Evolutionary conservation across 148 eudicot species (phyloP).

Genomic region (Tetragonia tetragonoides): DNA sequence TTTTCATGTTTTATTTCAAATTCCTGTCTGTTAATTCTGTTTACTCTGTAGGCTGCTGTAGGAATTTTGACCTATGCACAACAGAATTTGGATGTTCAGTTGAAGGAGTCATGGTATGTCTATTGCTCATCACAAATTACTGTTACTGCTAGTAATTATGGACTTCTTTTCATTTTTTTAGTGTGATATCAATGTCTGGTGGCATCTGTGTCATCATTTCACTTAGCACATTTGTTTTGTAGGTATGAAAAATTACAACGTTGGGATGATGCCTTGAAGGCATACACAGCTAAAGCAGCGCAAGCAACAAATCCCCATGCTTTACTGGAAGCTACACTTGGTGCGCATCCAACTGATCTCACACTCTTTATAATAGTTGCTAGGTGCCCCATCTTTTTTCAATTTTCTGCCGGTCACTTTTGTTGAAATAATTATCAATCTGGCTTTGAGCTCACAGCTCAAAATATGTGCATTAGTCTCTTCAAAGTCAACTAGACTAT

Average conservation of each 20-base stretch:
- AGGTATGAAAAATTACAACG: slow-evolving; percentile 98
- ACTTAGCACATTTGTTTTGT: slow-evolving; percentile 26
- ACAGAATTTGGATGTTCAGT: slow-evolving; percentile 75
- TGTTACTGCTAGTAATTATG: too few species aligned
- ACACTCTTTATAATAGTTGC: not conserved
- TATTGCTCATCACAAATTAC: not conserved
- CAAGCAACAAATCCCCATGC: slow-evolving; percentile 67
- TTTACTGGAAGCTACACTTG: slow-evolving; percentile 85
- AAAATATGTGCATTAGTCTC: not conserved
- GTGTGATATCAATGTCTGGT: not conserved
- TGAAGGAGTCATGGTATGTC: slow-evolving; percentile 87
- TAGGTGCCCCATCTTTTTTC: not conserved
- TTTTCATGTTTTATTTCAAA: not conserved
- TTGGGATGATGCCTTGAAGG: slow-evolving; percentile 96
- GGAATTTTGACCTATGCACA: slow-evolving; percentile 97
- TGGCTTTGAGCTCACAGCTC: not conserved
- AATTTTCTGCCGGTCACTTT: not conserved
- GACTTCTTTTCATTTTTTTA: not conserved
- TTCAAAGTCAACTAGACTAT: not conserved
- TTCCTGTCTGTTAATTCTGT: slow-evolving; percentile 12
- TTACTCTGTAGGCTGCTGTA: slow-evolving; percentile 73
- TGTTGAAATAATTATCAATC: not conserved
- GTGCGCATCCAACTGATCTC: slow-evolving; percentile 34
- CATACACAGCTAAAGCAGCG: slow-evolving; percentile 74
- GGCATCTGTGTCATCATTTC: not conserved